Base-by-base conservation (phyloP, 192 early-diverging fungal genomes). In the Jimgerdemannia lactiflua region DNA sequence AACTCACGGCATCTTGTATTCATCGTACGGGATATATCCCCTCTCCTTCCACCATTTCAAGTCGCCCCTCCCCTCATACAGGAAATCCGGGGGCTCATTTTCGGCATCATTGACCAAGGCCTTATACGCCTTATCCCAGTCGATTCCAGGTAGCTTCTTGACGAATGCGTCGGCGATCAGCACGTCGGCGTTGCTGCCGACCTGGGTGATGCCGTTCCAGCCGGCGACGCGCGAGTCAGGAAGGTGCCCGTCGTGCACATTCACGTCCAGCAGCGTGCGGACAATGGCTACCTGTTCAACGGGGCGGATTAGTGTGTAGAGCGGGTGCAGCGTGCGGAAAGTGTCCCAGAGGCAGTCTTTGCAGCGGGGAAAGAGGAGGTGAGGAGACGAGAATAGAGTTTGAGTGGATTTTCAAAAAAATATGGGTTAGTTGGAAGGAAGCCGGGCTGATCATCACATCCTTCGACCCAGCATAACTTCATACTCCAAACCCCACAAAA, bases 141-240 rank as follows among this genome's bases (percentile, higher is more conserved):
- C 54, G 39, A 80, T 67, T 4, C 69, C 70, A 4, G 65, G 41
- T 43, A 77, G 42, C 9, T 70, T 59, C 59, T 82, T 82, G 41
- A 74, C 43, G 18, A 81, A 65, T 14, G 77, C 76, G 42, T 82
- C 81, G 4, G 74, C 65, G 3, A 82, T n/a, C 0, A 78, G 44
- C 43, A 75, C 72, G n/a, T 81, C 81, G 0, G 70, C 81, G 70
- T 81, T 82, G 41, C 19, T 69, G 10, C 81, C 81, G 9, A 43
- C 70, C 63, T 82, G 81, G 0, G 77, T 73, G 40, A 82, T 75
- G 4, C 75, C 81, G 67, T 68, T 68, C 67, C 67, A 68, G 40
- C 67, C 67, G 19, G 67, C 67, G 67, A 68, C 2, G 9, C 67
- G 67, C 8, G 29, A 0, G 40, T 68, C 67, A 6, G 67, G 67